Conservation (phyloP, 2,329 filamentous ascomycete species). For the Berkeleyomyces rouxiae region DNA sequence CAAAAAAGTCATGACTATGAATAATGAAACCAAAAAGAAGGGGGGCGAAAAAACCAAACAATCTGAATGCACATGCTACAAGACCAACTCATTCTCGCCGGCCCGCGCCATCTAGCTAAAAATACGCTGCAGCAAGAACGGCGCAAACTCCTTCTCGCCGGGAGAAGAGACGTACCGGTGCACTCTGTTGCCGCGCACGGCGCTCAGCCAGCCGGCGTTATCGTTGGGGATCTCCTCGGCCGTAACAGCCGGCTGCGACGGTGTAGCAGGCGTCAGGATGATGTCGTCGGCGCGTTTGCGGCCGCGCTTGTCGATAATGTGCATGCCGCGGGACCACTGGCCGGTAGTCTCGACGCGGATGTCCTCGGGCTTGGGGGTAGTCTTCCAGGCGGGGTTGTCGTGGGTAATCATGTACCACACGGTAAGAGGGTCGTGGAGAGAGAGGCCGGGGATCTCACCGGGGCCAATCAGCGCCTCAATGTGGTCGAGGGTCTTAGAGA, state of each 20-base stretch:
- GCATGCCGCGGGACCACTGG: constrained; percentile 91
- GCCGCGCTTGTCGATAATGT: constrained; percentile 60
- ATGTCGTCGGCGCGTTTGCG: constrained; percentile 33
- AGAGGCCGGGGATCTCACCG: constrained; percentile 41
- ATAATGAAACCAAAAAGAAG: not conserved
- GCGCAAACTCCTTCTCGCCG: constrained; percentile 49
- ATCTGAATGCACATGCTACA: not conserved
- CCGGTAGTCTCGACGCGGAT: constrained; percentile 77
- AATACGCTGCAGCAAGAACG: constrained; percentile 46
- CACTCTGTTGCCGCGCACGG: constrained; percentile 60
- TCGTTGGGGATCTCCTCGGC: constrained; percentile 49
- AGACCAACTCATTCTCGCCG: not conserved
- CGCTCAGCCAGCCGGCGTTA: constrained; percentile 57
- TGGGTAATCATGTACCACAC: constrained; percentile 61
- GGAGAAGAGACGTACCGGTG: constrained; percentile 55
- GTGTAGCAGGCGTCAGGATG: constrained; percentile 25
- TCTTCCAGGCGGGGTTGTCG: constrained; percentile 40
- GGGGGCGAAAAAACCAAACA: not conserved
- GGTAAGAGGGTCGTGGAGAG: constrained; percentile 61
- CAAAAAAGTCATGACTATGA: not conserved
- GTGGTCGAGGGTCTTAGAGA: constrained; percentile 53
- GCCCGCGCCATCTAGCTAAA: constrained; percentile 33
- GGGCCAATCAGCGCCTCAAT: constrained; percentile 46
- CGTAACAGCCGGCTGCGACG: constrained; percentile 24
- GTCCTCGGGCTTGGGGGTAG: constrained; percentile 49